Conservation (phyloP, 164 flowering plant species). For the Magnolia kwangsiensis region DNA sequence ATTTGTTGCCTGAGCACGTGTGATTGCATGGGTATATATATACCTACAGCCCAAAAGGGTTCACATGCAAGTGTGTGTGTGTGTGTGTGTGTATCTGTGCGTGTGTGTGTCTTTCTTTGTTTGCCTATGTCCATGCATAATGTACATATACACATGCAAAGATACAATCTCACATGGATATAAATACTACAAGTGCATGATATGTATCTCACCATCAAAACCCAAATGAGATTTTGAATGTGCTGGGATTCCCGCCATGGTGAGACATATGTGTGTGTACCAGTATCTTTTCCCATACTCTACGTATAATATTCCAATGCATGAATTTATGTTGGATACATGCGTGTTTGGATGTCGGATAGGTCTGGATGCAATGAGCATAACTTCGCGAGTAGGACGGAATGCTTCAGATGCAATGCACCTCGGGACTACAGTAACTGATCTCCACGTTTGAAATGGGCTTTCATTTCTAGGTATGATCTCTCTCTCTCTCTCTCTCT, state of each 20-base stretch:
- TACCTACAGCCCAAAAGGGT: too few relatives aligned
- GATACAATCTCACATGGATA: too few relatives aligned
- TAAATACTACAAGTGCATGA: too few relatives aligned
- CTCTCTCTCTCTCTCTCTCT: conserved; percentile 4
- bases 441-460: conserved; percentile 32
- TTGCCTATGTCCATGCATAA: neutral
- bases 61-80: neutral
- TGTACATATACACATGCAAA: too few relatives aligned
- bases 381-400: conserved; percentile 97
- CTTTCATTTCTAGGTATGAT: conserved; percentile 31
- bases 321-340: neutral
- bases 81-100: neutral
- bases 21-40: too few relatives aligned
- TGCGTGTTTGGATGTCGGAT: neutral
- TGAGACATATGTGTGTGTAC: too few relatives aligned
- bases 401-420: conserved; percentile 92
- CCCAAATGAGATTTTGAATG: too few relatives aligned
- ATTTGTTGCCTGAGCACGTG: neutral
- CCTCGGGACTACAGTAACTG: conserved; percentile 64
- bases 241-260: too few relatives aligned
- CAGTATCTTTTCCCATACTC: neutral
- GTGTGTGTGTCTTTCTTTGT: neutral
- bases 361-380: conserved; percentile 96
- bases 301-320: neutral
- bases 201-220: too few relatives aligned